A percentile compares a stretch with the other conserved stretches of the same genome.
phyloP scores from a whole-genome alignment of 768 basidiomycete species.

The Tephrocybe sp. region DNA sequence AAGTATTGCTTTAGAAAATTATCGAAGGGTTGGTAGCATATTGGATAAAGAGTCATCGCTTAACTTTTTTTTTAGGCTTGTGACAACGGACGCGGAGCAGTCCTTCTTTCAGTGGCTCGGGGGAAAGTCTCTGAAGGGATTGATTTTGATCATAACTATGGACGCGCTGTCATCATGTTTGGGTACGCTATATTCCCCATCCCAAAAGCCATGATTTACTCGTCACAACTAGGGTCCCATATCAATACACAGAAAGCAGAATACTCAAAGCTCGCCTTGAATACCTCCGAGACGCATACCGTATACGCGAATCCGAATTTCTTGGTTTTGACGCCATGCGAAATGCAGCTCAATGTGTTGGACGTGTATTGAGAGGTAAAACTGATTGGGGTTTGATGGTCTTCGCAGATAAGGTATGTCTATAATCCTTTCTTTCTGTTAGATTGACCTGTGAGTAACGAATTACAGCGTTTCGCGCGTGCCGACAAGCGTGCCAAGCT shows the following conservation, averaged over 20 bases:
- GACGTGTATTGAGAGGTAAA: conserved; percentile 95
- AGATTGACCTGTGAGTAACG: not conserved
- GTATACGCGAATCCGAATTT: conserved; percentile 98
- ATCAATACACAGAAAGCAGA: conserved; percentile 97
- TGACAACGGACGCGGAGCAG: conserved; percentile 96
- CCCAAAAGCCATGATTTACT: conserved; percentile 9
- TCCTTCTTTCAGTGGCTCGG: conserved; percentile 93
- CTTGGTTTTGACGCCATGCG: conserved; percentile 99
- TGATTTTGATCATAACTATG: conserved; percentile 99
- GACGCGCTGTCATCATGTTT: conserved; percentile 99
- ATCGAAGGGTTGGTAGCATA: conserved; percentile 66
- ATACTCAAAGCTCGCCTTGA: conserved; percentile 97
- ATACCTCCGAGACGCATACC: conserved; percentile 96
- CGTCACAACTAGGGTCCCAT: conserved; percentile 67
- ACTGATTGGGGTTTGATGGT: conserved; percentile 99
- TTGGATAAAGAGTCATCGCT: not conserved
- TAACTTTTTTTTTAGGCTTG: conserved; percentile 66
- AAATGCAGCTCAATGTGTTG: conserved; percentile 98
- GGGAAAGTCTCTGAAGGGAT: conserved; percentile 99
- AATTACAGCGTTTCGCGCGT: conserved; percentile 76
- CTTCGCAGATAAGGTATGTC: conserved; percentile 93
- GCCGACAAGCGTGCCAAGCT: conserved; percentile 94
- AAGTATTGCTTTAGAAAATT: conserved; percentile 96
- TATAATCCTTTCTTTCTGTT: not conserved
- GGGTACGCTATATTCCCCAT: conserved; percentile 50